Percentiles rank a stretch among this genome's conserved stretches.
phyloP scores from a whole-genome alignment of 2,329 filamentous ascomycete species.

The Penicillium sp. region DNA sequence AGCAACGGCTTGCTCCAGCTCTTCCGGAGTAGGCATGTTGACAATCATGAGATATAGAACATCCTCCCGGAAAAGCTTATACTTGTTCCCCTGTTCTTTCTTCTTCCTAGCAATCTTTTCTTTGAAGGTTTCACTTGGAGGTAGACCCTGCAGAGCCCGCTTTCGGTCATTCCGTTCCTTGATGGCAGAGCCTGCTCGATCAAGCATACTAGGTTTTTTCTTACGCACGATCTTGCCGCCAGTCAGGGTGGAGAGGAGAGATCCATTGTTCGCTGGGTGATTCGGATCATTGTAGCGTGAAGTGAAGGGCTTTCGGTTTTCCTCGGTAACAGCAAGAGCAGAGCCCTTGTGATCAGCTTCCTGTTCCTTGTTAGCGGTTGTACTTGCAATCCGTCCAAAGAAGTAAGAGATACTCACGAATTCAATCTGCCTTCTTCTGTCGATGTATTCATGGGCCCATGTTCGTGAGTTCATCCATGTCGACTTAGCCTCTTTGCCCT shows the following conservation, averaged over 20 bases:
- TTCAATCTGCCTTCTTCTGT: slow-evolving; percentile 7
- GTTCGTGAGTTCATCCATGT: neutral
- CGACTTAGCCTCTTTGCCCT: neutral
- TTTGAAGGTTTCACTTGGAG: neutral
- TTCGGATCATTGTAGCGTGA: slow-evolving; percentile 13
- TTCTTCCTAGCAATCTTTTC: neutral
- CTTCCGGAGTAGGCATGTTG: slow-evolving; percentile 9
- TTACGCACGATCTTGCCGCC: slow-evolving; percentile 1
- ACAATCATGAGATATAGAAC: slow-evolving; percentile 12
- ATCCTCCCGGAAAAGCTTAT: slow-evolving; percentile 6
- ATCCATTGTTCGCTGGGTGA: slow-evolving; percentile 12
- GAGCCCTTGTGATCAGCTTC: slow-evolving; percentile 8
- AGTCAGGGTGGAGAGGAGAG: slow-evolving; percentile 8
- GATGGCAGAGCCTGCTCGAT: neutral
- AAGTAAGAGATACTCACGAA: neutral
- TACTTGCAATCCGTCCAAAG: neutral
- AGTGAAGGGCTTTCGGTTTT: neutral
- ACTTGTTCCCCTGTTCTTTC: neutral
- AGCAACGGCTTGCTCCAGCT: slow-evolving; percentile 6
- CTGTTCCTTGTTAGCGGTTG: neutral
- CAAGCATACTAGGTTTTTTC: neutral
- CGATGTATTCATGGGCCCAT: slow-evolving; percentile 16
- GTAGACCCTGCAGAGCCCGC: neutral
- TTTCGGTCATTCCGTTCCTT: neutral
- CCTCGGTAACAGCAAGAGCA: neutral